A percentile compares a stretch with the other conserved stretches of the same genome.
Evolutionary conservation across 2,329 filamentous ascomycete species (phyloP).

Genomic region (Berkeleyomyces rouxiae): DNA sequence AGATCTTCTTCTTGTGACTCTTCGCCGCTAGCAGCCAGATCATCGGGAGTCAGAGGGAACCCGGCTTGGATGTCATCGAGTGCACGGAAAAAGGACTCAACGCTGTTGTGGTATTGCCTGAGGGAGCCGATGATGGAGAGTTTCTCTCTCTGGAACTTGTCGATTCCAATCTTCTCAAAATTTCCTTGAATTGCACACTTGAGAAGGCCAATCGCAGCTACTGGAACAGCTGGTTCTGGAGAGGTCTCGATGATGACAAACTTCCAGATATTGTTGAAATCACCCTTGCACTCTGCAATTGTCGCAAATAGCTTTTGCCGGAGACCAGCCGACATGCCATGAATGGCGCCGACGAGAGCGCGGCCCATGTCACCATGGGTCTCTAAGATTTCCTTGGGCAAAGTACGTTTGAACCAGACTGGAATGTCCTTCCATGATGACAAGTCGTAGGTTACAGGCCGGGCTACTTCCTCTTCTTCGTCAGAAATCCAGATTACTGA

Average conservation of each 20-base stretch:
- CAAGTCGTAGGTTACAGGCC: constrained; percentile 6
- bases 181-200: background rate
- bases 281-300: background rate
- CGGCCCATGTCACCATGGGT: constrained; percentile 4
- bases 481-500: constrained; percentile 17
- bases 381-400: background rate
- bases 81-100: background rate
- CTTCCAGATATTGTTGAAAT: background rate
- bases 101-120: background rate
- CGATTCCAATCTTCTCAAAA: background rate
- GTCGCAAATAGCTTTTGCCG: constrained; percentile 2
- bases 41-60: constrained; percentile 10
- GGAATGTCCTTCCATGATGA: constrained; percentile 7
- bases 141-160: background rate
- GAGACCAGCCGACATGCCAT: background rate
- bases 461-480: constrained; percentile 15
- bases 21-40: background rate
- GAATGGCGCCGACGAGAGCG: constrained; percentile 1
- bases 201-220: constrained; percentile 6
- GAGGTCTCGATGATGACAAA: background rate
- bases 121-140: background rate
- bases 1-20: background rate
- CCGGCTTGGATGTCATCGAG: constrained; percentile 3
- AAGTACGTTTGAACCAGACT: background rate
- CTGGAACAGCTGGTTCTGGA: background rate